Evolutionary conservation across 257 asterid species (phyloP).

Genomic region (Sherardia arvensis): DNA sequence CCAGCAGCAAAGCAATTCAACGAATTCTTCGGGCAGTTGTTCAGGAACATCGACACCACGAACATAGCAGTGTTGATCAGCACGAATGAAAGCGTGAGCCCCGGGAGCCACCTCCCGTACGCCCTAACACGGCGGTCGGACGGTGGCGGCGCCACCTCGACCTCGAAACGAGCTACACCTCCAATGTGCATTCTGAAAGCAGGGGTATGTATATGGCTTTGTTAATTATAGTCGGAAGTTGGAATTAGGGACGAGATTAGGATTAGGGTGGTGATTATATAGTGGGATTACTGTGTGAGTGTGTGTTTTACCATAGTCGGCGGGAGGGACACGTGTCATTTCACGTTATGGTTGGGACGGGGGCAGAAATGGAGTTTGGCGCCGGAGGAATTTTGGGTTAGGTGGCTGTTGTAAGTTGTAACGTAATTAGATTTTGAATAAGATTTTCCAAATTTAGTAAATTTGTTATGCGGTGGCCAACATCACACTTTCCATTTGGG

Average conservation of each 20-base stretch:
- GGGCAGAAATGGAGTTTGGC: not conserved
- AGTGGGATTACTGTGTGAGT: not conserved
- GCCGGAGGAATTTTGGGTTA: not conserved
- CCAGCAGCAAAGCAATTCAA: slow-evolving; percentile 50
- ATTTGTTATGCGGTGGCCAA: not conserved
- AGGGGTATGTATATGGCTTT: not conserved
- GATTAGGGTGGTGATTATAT: not conserved
- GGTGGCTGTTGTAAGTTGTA: not conserved
- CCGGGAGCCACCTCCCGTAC: slow-evolving; percentile 62
- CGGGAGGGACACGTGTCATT: not conserved
- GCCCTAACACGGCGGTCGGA: slow-evolving; percentile 29
- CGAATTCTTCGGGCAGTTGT: slow-evolving; percentile 66
- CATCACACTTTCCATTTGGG: too few relatives aligned
- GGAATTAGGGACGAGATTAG: not conserved
- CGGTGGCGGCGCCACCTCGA: not conserved
- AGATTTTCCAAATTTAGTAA: not conserved
- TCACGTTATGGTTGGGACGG: not conserved
- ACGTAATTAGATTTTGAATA: not conserved
- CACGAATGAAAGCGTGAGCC: slow-evolving; percentile 70
- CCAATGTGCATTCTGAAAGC: not conserved
- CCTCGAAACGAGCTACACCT: not conserved
- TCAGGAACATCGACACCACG: slow-evolving; percentile 57
- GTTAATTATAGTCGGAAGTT: not conserved
- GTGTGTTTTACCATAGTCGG: too few relatives aligned
- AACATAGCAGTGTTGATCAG: slow-evolving; percentile 52